Base-by-base conservation (phyloP, 208 protist genomes). In the Tetramitus jugosus region DNA sequence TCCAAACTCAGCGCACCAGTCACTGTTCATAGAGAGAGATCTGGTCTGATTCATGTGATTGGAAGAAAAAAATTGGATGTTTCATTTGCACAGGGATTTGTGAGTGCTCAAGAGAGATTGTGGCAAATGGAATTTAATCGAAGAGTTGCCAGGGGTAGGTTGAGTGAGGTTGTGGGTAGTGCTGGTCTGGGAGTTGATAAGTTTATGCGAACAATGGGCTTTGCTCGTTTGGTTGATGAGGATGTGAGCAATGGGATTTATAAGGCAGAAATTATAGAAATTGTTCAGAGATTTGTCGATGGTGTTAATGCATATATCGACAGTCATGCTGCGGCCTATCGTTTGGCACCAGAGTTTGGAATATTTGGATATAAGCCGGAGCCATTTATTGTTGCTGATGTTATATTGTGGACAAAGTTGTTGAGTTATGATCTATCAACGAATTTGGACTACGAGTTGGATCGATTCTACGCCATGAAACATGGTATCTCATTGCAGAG, bases 81-180 rank as follows among this genome's bases (percentile, higher is more conserved):
- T 0, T 53, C n/a, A 7, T 75, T 75, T 40, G 43, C 23, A 26
- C 68, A 75, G 60, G 68, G 68, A 40, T 75, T 40, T 60, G 68
- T 33, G 35, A 35, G 4, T n/a, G 68, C 68, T 23, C 68, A 75
- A 60, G 29, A 60, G 7, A 52, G 43, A 60, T 23, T 75, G 2
- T 49, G 33, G 3, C 29, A 49, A 40, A 60, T 75, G 43, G 68
- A 75, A 33, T 6, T 60, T 7, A 33, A 35, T 39, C 4, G 68
- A 39, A 75, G 68, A 75, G 29, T 56, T 10, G 40, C 43, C 26
- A 14, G 40, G 3, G 68, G 68, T n/a, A 29, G 31, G 0, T 60
- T 75, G n/a, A 40, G 29, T n/a, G 68, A 75, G 40, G 39, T 60
- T 8, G 26, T 49, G 17, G 68, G 43, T n/a, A 39, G 14, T 2